Conservation (phyloP, 495 filamentous ascomycete genomes). For the Penicillium simplicissimum region DNA sequence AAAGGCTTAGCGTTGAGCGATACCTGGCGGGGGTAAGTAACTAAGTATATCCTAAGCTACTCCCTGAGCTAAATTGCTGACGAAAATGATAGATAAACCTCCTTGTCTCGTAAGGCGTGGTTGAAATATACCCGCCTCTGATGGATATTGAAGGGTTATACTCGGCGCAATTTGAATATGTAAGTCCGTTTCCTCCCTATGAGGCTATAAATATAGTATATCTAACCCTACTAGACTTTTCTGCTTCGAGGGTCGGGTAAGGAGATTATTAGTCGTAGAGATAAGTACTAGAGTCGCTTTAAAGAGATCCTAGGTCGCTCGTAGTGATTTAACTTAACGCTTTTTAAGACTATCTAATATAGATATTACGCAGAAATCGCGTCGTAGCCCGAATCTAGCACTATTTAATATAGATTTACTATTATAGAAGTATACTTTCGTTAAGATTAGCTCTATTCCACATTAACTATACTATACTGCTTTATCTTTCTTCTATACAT, state of each 20-base stretch:
- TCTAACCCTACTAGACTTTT: slow-evolving; percentile 35
- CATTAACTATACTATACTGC: not conserved
- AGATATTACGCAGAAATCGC: not conserved
- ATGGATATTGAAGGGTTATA: slow-evolving; percentile 58
- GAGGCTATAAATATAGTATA: not conserved
- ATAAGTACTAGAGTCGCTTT: slow-evolving; percentile 43
- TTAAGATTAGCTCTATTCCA: not conserved
- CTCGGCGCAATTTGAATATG: slow-evolving; percentile 63
- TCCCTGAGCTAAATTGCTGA: not conserved
- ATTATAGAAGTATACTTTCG: not conserved
- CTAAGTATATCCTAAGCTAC: not conserved
- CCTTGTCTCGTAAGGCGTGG: slow-evolving; percentile 53
- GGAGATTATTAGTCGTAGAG: slow-evolving; percentile 52
- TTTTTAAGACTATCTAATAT: slow-evolving; percentile 10
- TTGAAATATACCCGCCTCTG: slow-evolving; percentile 55
- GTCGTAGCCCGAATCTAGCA: not conserved
- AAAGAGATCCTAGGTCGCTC: no score
- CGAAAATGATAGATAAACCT: slow-evolving; percentile 44
- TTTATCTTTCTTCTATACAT: not conserved
- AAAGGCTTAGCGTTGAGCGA: slow-evolving; percentile 60
- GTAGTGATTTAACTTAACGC: not conserved
- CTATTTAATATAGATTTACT: not conserved
- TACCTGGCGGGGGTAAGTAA: slow-evolving; percentile 59
- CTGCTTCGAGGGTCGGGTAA: slow-evolving; percentile 48
- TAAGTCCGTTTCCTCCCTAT: slow-evolving; percentile 29